Base-by-base conservation (phyloP, 108 stramenopile genomes). In the Cylindrotheca closterium region DNA sequence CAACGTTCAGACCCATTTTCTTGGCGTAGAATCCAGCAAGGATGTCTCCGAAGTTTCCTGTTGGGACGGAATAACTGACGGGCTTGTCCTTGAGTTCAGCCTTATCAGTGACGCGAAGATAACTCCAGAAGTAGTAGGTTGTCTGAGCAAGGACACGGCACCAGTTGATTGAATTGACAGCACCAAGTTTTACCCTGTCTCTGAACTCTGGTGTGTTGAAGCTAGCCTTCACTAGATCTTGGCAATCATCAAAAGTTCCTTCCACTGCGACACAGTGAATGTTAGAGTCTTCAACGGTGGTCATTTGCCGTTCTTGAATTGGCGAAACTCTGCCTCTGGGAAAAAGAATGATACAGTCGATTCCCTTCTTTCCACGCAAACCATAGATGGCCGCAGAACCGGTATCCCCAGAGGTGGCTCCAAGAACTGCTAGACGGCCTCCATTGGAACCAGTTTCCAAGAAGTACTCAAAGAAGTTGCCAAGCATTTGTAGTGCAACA, bases 101-200 rank as follows among this genome's bases (percentile, higher is more conserved):
- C 1, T 86, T 29, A 60, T 90, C 93, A 7, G 94, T 96, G 5
- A 97, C 89, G 48, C 96, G 81, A 31, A 98, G 70, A 71, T 96
- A 95, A 45, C 89, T 86, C 94, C 95, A 99, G 82, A 96, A 99
- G 82, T 98, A 99, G 74, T 99, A 99, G 4, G 97, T 96, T 32
- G 94, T 98, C 84, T 99, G 98, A 0, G 97, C 98, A 67, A 99
- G 78, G 22, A 99, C 97, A 31, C 98, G 91, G 34, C 96, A 96
- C 97, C 97, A 99, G 73, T 99, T 99, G 79, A 99, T 99, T 3
- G 91, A 93, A 77, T 99, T 99, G 55, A 99, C 96, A 8, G 98
- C 98, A 12, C 97, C 98, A n/a, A 99, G 81, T 62, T 95, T 83
- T 30, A 95, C 91, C 30, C 78, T 61, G 34, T 94, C 89, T 26